Evolutionary conservation across 371 early-diverging fungal genomes (phyloP), one percentile per base, ranked within the genome.

Genomic region (Nematocida major): DNA sequence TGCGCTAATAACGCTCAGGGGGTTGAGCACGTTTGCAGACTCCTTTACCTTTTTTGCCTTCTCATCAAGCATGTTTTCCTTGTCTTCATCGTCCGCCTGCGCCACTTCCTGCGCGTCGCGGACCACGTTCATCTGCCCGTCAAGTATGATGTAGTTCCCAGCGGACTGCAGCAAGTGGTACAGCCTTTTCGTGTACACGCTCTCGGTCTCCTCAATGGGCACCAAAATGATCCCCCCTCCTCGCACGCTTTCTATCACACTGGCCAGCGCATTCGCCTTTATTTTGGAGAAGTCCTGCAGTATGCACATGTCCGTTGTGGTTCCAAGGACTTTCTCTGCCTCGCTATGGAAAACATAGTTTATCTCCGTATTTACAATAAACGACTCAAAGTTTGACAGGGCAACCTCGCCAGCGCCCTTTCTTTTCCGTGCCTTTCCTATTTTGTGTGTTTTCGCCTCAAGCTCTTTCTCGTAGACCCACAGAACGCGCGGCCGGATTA

Each of bases 241-340:
- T 85, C 93, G 92, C 1, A 98, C 95, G 2, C 97, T 96, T 85
- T 97, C 99, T 57, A 98, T 89, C 0, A 96, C 93, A 54, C 93
- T 88, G 30, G 96, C 96, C 42, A 97, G 86, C 36, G 95, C 84
- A 84, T 97, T 98, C 62, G 99, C 97, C 20, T 96, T 96, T 68
- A 96, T 86, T 11, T 94, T 93, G 81, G 95, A 95, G 84, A 98
- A 97, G 86, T 98, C 97, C 83, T 96, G 95, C 40, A 98, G 86
- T 48, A 98, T 89, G 78, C 93, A 93, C 93, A 97, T 93, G 45
- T 96, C 97, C 79, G 89, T 96, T 24, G 97, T 98, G 81, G 93
- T 91, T 84, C 98, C 98, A 65, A 98, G 88, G 67, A 97, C 92
- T 82, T 92, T 96, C 73, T 96, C 92, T 13, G 92, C 90, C 84